Evolutionary conservation across 164 flowering plant species (phyloP).

Genomic region (Protea cynaroides): DNA sequence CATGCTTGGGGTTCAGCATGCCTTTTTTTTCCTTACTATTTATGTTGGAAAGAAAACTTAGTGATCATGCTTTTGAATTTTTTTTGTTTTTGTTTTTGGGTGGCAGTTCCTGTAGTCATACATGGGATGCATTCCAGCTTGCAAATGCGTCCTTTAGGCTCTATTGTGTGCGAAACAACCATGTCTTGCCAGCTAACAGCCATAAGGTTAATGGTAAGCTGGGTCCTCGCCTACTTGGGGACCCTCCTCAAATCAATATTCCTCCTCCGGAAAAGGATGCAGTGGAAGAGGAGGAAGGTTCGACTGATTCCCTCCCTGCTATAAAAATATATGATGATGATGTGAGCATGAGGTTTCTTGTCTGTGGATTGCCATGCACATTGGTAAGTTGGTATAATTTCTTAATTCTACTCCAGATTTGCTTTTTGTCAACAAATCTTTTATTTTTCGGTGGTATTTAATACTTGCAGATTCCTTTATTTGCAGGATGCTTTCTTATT

Average conservation of each 20-base stretch:
- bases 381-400: constrained; percentile 39
- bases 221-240: constrained; percentile 80
- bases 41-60: background rate
- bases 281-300: constrained; percentile 58
- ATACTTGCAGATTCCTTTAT: background rate
- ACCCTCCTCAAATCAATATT: constrained; percentile 63
- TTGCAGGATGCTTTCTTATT: constrained; percentile 73
- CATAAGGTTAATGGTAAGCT: constrained; percentile 34
- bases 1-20: background rate
- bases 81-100: constrained; percentile 1
- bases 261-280: constrained; percentile 43
- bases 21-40: background rate
- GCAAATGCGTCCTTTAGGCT: constrained; percentile 86
- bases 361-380: constrained; percentile 69
- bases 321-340: constrained; percentile 89
- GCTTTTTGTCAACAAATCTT: background rate
- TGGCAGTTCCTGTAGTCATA: constrained; percentile 78
- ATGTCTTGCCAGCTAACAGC: constrained; percentile 29
- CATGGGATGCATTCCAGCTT: constrained; percentile 96
- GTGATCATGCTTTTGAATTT: background rate
- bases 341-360: constrained; percentile 74
- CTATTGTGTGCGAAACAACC: constrained; percentile 56
- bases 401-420: background rate
- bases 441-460: background rate
- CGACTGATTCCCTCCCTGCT: constrained; percentile 51